Evolutionary conservation across 2,329 filamentous ascomycete genomes (phyloP).

Genomic region (Epichloe sibirici): DNA sequence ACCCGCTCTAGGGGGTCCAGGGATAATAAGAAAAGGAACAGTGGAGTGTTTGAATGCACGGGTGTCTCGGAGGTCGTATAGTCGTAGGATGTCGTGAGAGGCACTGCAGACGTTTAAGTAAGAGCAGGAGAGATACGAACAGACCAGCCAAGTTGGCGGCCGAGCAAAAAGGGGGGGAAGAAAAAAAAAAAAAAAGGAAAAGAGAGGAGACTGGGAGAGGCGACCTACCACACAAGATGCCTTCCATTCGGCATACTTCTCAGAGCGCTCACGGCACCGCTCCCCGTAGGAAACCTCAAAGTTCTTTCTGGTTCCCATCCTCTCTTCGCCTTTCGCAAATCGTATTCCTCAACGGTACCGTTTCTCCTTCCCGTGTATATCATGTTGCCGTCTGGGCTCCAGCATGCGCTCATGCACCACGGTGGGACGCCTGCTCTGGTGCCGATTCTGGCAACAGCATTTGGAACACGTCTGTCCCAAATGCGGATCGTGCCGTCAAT

Average conservation of each 20-base stretch:
- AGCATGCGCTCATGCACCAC: constrained; percentile 96
- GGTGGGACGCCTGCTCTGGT: constrained; percentile 69
- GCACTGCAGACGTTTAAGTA: constrained; percentile 40
- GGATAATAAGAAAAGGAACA: constrained; percentile 92
- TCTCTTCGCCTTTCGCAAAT: constrained; percentile 58
- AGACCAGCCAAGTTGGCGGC: not conserved
- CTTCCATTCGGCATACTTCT: constrained; percentile 84
- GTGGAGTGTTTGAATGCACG: constrained; percentile 57
- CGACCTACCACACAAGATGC: constrained; percentile 63
- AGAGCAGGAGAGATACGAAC: too few species aligned
- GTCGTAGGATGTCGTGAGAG: constrained; percentile 80
- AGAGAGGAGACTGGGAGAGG: not conserved
- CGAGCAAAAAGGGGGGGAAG: not conserved
- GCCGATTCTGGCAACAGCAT: constrained; percentile 67
- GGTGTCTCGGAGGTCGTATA: constrained; percentile 74
- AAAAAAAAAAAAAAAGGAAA: not conserved
- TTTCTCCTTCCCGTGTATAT: constrained; percentile 90
- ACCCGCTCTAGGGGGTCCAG: constrained; percentile 70
- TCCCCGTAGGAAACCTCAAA: constrained; percentile 81
- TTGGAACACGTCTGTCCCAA: constrained; percentile 73
- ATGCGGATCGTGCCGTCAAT: constrained; percentile 83
- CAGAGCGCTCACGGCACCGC: constrained; percentile 79
- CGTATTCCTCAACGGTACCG: constrained; percentile 88
- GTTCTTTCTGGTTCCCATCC: constrained; percentile 63
- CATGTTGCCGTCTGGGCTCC: constrained; percentile 89